Percentiles rank a stretch among this genome's conserved stretches.
These are phyloP conservation scores for Pythium coloratum DNA, from an alignment of 352 stramenopile species.

Conservation along the genomic window DNA sequence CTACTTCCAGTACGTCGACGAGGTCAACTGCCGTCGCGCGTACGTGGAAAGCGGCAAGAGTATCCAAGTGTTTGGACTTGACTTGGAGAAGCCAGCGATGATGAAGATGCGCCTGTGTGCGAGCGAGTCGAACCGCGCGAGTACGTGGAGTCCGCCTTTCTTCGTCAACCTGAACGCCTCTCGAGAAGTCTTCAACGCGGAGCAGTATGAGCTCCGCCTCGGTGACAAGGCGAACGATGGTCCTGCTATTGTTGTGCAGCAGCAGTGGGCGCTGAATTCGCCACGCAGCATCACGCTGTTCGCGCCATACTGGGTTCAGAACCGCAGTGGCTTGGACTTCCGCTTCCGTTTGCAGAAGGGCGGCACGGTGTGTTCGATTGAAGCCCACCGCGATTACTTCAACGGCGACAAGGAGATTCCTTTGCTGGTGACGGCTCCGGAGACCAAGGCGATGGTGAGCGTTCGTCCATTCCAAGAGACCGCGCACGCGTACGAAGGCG, in stretches of 20 bases:
- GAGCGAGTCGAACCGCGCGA: conserved; percentile 43
- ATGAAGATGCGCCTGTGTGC: conserved; percentile 80
- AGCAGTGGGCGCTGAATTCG: conserved; percentile 60
- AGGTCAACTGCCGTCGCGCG: conserved; percentile 77
- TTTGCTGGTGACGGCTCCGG: conserved; percentile 56
- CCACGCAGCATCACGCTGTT: conserved; percentile 68
- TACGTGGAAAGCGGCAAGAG: conserved; percentile 79
- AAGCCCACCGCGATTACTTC: conserved; percentile 77
- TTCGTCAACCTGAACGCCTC: conserved; percentile 53
- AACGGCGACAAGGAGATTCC: conserved; percentile 59
- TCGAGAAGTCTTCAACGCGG: conserved; percentile 46
- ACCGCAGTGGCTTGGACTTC: conserved; percentile 77
- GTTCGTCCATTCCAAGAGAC: conserved; percentile 76
- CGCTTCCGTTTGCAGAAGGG: conserved; percentile 64
- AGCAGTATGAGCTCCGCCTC: conserved; percentile 65
- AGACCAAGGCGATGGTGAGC: conserved; percentile 65
- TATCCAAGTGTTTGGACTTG: conserved; percentile 79
- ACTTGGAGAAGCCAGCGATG: conserved; percentile 63
- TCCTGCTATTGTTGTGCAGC: conserved; percentile 63
- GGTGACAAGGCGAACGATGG: conserved; percentile 35
- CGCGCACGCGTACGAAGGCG: conserved; percentile 45
- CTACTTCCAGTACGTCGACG: conserved; percentile 74
- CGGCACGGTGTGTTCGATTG: conserved; percentile 45
- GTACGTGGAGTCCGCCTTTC: conserved; percentile 64
- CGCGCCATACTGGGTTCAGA: conserved; percentile 85